A percentile compares a stretch with the other conserved stretches of the same genome.
phyloP scores from a whole-genome alignment of 768 basidiomycete genomes.

The Boletus vinaceobasis region DNA sequence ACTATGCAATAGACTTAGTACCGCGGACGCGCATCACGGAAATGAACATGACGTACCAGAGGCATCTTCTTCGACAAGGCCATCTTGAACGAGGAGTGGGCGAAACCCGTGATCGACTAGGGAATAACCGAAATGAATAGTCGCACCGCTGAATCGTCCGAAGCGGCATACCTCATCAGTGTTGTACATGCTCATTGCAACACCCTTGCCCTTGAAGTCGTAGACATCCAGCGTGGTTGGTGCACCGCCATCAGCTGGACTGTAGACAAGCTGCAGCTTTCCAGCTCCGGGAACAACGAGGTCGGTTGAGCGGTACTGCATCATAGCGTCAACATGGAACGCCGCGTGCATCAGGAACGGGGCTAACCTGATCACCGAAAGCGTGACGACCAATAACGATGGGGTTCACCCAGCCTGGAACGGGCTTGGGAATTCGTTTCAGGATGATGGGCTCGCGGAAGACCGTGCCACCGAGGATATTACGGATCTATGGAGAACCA shows the following conservation, averaged over 20 bases:
- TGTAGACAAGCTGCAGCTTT: constrained; percentile 90
- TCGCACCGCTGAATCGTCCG: neutral
- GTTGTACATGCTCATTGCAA: constrained; percentile 98
- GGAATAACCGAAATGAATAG: neutral
- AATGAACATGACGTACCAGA: constrained; percentile 42
- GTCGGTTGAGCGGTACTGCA: constrained; percentile 89
- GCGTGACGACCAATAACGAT: constrained; percentile 97
- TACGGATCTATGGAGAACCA: constrained; percentile 67
- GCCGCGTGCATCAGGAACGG: constrained; percentile 6
- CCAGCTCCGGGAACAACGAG: constrained; percentile 89
- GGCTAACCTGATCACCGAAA: constrained; percentile 84
- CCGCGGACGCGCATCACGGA: constrained; percentile 2
- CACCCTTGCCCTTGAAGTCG: constrained; percentile 89
- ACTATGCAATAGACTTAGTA: constrained; percentile 39
- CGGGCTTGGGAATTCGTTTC: constrained; percentile 81
- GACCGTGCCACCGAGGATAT: constrained; percentile 96
- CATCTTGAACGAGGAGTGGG: constrained; percentile 98
- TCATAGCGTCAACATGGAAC: constrained; percentile 2
- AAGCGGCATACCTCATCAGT: constrained; percentile 72
- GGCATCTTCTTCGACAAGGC: constrained; percentile 76
- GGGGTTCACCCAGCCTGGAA: constrained; percentile 96
- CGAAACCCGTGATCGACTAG: constrained; percentile 90
- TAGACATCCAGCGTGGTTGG: constrained; percentile 77
- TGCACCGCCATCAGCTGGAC: constrained; percentile 71
- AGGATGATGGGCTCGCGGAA: constrained; percentile 99